Evolutionary conservation across 2,329 filamentous ascomycete species (phyloP), one percentile per base, ranked within the genome.

Genomic region (Pleoardoris graminearum): DNA sequence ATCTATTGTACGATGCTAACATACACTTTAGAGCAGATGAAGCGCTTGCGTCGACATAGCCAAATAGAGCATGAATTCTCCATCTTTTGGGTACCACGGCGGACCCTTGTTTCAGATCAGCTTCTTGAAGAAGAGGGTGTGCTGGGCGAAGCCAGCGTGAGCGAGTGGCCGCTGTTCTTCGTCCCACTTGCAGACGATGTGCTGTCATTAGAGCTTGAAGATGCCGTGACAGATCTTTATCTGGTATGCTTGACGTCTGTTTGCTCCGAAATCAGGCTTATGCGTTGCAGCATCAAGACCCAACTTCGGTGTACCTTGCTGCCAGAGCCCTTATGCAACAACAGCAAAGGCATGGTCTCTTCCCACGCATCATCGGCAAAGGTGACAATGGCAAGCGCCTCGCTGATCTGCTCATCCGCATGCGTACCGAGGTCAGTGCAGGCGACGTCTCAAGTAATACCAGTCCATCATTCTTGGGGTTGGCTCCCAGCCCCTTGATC

Each of bases 21-120:
- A 84, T 79, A 67, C 60, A 48, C 49, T 38, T 66, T 46, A 97
- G 93, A 90, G 63, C 91, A 97, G 78, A 91, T 97, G 65, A 93
- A 92, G 73, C 87, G 90, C 55, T 80, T 97, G 53, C 90, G 93
- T 66, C 88, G 88, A 67, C 91, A 94, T 73, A 92, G 89, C 70
- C 88, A 91, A 67, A 90, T 87, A 41, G 90, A 91, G 61, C 94
- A 99, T 82, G 93, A 99, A 65, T 96, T 97, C 71, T 93, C 92
- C 58, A 88, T 99, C 63, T 93, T 97, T 71, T 97, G 94, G 90
- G 89, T 96, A 36, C 93, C 95, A 5, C 86, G 94, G 52, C 88
- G 94, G 56, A 97, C 94, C 3, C 80, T 96, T 49, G 88, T 97
- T 49, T 94, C 91, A 62, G 91, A 97, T 71, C 87, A 91, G 69